Base-by-base conservation (phyloP, 2,329 filamentous ascomycete genomes). In the Venturia pyrina region DNA sequence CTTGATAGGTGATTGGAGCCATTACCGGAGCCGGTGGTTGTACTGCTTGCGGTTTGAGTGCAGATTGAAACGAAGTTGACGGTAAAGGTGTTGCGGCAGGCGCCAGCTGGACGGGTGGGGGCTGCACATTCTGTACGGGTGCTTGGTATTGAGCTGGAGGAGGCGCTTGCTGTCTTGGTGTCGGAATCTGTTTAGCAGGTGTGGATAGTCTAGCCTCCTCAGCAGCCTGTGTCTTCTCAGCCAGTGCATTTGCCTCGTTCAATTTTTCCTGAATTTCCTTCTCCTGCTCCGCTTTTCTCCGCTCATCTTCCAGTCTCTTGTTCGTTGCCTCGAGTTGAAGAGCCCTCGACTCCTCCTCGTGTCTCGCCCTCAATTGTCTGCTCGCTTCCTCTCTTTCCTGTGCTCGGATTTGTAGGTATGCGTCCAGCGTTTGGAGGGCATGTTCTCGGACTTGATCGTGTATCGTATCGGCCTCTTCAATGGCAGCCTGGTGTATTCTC, bases 341-440 rank as follows among this genome's bases (percentile, higher is more conserved):
- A 11, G 24, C 46, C 34, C 44, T 57, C 10, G 34, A 28, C 28
- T 66, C 56, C 56, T 69, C 70, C 8, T 73, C 73, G 65, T 72
- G 72, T 66, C 70, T 73, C 28, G 73, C 73, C 46, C 73, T 72
- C 63, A 75, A 72, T 40, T 69, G 67, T 15, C 34, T 28, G 11
- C 65, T 61, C 19, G 43, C 43, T 32, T 43, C 40, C 32, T 62
- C 37, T 5, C 32, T 34, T 43, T 62, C 56, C 28, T 63, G 56
- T 10, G 56, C 57, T 41, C 41, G 63, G 11, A 43, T 32, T 8
- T 53, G 32, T 21, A 40, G 32, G 15, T 65, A 48, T 44, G 48
- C 28, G 32, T 65, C 63, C 11, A 65, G n/a, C 1, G 53, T 59
- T 24, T 59, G 57, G n/a, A 24, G 37, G 24, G 64, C 64, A 48